Evolutionary conservation across 2,329 filamentous ascomycete species (phyloP).

Genomic region (Colletotrichum australisinense): DNA sequence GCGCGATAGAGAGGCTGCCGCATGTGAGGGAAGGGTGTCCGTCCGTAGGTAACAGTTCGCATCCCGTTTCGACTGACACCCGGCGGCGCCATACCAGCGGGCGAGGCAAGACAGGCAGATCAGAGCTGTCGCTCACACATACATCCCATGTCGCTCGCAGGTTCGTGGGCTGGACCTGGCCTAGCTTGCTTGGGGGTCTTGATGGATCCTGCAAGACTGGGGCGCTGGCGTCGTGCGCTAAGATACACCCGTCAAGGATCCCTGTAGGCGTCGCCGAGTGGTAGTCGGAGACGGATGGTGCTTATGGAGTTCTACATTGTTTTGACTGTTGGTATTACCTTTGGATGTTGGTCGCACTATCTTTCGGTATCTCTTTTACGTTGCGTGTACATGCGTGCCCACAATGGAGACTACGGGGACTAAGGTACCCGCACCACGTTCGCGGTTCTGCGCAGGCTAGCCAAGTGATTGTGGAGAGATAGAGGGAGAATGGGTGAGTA

Average conservation of each 20-base stretch:
- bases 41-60: not conserved
- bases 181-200: constrained; percentile 16
- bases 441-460: not conserved
- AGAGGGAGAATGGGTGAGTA: not conserved
- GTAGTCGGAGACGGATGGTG: constrained; percentile 7
- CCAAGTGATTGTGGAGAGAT: not conserved
- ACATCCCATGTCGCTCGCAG: constrained; percentile 2
- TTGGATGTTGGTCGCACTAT: not conserved
- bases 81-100: not conserved
- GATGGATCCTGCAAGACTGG: constrained; percentile 14
- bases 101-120: not conserved
- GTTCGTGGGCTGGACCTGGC: constrained; percentile 29
- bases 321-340: constrained; percentile 18
- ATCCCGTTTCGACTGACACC: constrained; percentile 3
- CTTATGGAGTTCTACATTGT: not conserved
- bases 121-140: constrained; percentile 7
- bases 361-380: constrained; percentile 15
- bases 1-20: constrained; percentile 8
- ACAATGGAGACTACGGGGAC: constrained; percentile 8
- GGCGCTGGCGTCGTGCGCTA: constrained; percentile 15
- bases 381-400: not conserved
- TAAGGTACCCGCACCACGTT: constrained; percentile 5
- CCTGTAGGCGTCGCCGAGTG: constrained; percentile 16
- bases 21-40: constrained; percentile 4
- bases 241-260: constrained; percentile 20